Percentiles rank a stretch among this genome's conserved stretches.
These are phyloP conservation scores for Saitozyma podzolica DNA, from an alignment of 768 basidiomycete genomes.

Conservation along the genomic window DNA sequence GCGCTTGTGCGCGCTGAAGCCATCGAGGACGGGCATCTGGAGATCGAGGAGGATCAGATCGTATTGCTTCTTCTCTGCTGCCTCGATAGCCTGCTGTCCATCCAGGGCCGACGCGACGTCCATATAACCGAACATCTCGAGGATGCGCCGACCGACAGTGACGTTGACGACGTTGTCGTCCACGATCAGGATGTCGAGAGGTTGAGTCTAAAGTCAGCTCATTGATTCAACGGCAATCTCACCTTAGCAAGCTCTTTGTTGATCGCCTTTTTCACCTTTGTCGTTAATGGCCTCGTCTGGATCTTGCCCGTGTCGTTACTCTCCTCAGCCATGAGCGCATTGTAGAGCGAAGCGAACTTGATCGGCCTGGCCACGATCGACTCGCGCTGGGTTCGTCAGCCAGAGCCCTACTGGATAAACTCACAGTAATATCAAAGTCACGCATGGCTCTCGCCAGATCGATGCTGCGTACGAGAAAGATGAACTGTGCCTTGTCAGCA, in stretches of 20 bases:
- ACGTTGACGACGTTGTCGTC: slow-evolving; percentile 46
- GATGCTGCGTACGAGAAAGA: slow-evolving; percentile 33
- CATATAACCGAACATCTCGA: slow-evolving; percentile 43
- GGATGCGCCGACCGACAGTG: slow-evolving; percentile 33
- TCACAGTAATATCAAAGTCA: slow-evolving; percentile 24
- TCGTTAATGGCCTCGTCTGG: neutral
- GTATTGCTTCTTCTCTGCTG: slow-evolving; percentile 34
- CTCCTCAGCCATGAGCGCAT: slow-evolving; percentile 10
- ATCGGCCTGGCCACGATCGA: slow-evolving; percentile 42
- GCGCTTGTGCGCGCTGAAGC: slow-evolving; percentile 27
- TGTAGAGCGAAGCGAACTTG: slow-evolving; percentile 37
- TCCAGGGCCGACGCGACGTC: slow-evolving; percentile 40
- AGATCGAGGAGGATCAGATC: slow-evolving; percentile 50
- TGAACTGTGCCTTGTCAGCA: slow-evolving; percentile 28
- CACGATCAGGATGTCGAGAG: slow-evolving; percentile 39
- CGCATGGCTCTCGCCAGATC: slow-evolving; percentile 27
- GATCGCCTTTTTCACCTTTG: slow-evolving; percentile 1
- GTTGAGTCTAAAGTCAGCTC: slow-evolving; percentile 9
- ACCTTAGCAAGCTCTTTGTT: slow-evolving; percentile 22
- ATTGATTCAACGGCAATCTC: slow-evolving; percentile 2
- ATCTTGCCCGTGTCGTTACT: too few relatives aligned
- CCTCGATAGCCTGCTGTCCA: slow-evolving; percentile 42
- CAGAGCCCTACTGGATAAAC: neutral
- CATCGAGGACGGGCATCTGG: slow-evolving; percentile 44
- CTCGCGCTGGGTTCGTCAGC: slow-evolving; percentile 20